Conservation (phyloP, 768 basidiomycete genomes). For the Steccherinum ochraceum region DNA sequence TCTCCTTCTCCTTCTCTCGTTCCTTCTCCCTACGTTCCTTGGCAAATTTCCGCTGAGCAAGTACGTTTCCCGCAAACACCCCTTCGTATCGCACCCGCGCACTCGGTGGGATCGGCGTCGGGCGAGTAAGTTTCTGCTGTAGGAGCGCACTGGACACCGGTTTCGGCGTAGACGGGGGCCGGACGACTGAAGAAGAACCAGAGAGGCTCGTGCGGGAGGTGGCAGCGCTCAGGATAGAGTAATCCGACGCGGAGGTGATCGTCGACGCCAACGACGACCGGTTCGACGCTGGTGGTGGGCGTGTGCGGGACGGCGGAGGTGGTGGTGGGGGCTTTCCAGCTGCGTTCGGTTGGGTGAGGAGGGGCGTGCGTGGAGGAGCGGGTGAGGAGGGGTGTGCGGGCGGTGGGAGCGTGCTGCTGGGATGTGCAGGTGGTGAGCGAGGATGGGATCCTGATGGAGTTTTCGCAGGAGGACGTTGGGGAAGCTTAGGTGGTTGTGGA, state of each 20-base stretch:
- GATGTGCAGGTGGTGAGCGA: too few relatives aligned
- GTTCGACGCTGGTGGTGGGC: constrained; percentile 26
- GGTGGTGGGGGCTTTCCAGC: constrained; percentile 16
- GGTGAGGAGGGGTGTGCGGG: constrained; percentile 5
- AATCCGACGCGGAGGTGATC: constrained; percentile 51
- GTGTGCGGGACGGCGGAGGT: constrained; percentile 16
- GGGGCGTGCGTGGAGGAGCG: constrained; percentile 6
- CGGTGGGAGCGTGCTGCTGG: not conserved
- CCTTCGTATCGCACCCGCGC: constrained; percentile 62
- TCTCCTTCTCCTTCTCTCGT: too few relatives aligned
- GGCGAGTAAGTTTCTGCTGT: constrained; percentile 38
- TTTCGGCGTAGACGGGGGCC: constrained; percentile 15
- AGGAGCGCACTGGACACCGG: constrained; percentile 15
- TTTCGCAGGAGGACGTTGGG: constrained; percentile 19
- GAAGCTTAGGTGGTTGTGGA: constrained; percentile 23
- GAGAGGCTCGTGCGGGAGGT: constrained; percentile 27
- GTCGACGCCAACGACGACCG: constrained; percentile 30
- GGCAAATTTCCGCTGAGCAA: constrained; percentile 37
- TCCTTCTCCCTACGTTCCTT: not conserved
- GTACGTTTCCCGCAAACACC: constrained; percentile 56
- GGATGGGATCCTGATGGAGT: constrained; percentile 5
- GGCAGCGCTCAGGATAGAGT: constrained; percentile 47
- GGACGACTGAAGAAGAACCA: constrained; percentile 24
- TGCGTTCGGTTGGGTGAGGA: constrained; percentile 1
- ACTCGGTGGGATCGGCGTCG: constrained; percentile 61